phyloP scores from a whole-genome alignment of 805 yeast species.

The Maudiozyma saulgeensis region DNA sequence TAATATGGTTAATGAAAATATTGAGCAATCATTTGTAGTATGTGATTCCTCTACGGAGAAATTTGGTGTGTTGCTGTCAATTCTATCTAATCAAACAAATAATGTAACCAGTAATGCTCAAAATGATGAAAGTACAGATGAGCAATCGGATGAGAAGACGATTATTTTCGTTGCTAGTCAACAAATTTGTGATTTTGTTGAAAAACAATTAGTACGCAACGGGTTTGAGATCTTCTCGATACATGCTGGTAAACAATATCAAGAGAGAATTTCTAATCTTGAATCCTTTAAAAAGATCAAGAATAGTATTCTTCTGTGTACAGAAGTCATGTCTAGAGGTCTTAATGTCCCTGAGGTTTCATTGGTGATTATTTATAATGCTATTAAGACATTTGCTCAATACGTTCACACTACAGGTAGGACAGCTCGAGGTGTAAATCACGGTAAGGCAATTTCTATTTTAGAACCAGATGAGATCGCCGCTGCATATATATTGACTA shows the following conservation, averaged over 20 bases:
- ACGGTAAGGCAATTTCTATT: constrained; percentile 70
- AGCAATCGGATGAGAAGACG: constrained; percentile 37
- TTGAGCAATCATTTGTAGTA: constrained; percentile 61
- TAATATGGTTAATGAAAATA: constrained; percentile 72
- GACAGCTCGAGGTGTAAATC: constrained; percentile 84
- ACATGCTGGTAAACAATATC: constrained; percentile 89
- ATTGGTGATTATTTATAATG: constrained; percentile 71
- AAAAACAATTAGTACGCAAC: constrained; percentile 40
- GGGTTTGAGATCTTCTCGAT: constrained; percentile 52
- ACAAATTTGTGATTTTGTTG: constrained; percentile 67
- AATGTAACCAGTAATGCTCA: not conserved
- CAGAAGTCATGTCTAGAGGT: constrained; percentile 93
- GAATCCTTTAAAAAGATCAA: constrained; percentile 56
- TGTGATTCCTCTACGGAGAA: constrained; percentile 46
- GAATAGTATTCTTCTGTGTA: constrained; percentile 64
- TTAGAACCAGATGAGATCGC: constrained; percentile 55
- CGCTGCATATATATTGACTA: constrained; percentile 48
- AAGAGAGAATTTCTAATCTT: constrained; percentile 69
- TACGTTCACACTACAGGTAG: constrained; percentile 94
- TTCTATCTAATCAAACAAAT: constrained; percentile 27
- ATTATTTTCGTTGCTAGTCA: constrained; percentile 85
- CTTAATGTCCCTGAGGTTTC: constrained; percentile 81
- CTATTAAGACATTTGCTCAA: constrained; percentile 86
- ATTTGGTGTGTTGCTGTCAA: constrained; percentile 42
- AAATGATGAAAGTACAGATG: constrained; percentile 21